Base-by-base conservation (phyloP, 225 moss, liverwort and hornwort species). In the Straminergon stramineum region DNA sequence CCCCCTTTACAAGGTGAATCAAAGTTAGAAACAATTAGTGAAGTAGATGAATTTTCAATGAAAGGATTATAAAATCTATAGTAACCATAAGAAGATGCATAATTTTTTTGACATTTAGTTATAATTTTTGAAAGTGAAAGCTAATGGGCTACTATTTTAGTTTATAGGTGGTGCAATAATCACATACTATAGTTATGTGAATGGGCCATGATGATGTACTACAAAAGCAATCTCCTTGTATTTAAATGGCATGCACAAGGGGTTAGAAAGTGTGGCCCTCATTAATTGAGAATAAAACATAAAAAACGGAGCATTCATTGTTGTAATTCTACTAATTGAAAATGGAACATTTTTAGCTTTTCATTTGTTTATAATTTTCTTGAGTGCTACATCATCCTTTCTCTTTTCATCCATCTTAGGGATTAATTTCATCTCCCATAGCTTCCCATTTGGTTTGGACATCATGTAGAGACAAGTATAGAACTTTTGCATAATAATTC, bases 11-110 rank as follows among this genome's bases (percentile, higher is more conserved):
- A n/a, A 45, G 0, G 9, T 74, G 6, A 17, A 30, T 30, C 6
- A 28, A 75, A 48, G 18, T 45, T 30, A 17, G 10, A 1, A 4
- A 28, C 5, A 1, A 17, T 73, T 16, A 1, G 6, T 45, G 10
- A 0, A 28, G 0, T 13, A 1, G 10, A 28, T 45, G 45, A 45
- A 17, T 15, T 41, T 43, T 26, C 4, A 73, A 2, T 41, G 15
- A 71, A 74, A 28, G 10, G 45, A 45, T 2, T 4, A 48, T 30
- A 2, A 48, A 45, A 10, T 1, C 2, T 0, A 0, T 0, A 45
- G 0, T 10, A 1, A 28, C 45, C 5, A 0, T 3, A 43, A 43
- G 2, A 74, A 74, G 17, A 17, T 74, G 26, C 10, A 16, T 43
- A 43, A 9, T 73, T 27, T 10, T 43, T 73, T 43, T 0, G 3